Evolutionary conservation across 2,329 filamentous ascomycete species (phyloP).

Genomic region (Fusarium sp.): DNA sequence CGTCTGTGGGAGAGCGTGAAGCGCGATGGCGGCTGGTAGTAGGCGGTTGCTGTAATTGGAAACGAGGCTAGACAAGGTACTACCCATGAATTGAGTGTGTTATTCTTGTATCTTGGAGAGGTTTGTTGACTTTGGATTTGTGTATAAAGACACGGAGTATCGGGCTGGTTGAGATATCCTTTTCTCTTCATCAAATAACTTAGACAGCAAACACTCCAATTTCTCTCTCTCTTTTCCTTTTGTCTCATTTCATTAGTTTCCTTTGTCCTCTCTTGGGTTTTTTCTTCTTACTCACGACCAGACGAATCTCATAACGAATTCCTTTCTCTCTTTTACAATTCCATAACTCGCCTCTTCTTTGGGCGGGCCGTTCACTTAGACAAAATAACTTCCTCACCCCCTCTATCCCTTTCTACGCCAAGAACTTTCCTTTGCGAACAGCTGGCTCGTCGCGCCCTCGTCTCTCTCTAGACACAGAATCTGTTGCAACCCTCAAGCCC

Average conservation of each 20-base stretch:
- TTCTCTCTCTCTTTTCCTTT: slow-evolving; percentile 30
- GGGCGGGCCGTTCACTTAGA: slow-evolving; percentile 30
- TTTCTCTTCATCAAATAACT: slow-evolving; percentile 37
- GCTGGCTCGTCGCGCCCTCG: slow-evolving; percentile 50
- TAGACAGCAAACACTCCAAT: slow-evolving; percentile 29
- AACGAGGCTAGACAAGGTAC: slow-evolving; percentile 33
- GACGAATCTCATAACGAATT: slow-evolving; percentile 18
- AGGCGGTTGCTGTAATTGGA: slow-evolving; percentile 41
- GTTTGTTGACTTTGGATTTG: slow-evolving; percentile 14
- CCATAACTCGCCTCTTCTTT: slow-evolving; percentile 29
- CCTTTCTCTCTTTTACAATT: neutral
- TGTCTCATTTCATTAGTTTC: slow-evolving; percentile 40
- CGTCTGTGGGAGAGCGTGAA: slow-evolving; percentile 10
- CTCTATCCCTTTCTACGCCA: slow-evolving; percentile 52
- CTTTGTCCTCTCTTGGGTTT: slow-evolving; percentile 40
- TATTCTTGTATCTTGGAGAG: neutral
- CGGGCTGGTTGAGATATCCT: slow-evolving; percentile 4
- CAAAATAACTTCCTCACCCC: slow-evolving; percentile 48
- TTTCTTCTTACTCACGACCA: slow-evolving; percentile 31
- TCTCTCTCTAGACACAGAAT: slow-evolving; percentile 53
- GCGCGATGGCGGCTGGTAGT: slow-evolving; percentile 30
- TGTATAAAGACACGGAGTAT: slow-evolving; percentile 38
- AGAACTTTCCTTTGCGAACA: slow-evolving; percentile 53
- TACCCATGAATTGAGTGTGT: neutral
- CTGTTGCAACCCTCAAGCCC: slow-evolving; percentile 32